These are phyloP conservation scores for Trichoderma parareesei DNA, from an alignment of 495 filamentous ascomycete species.

Conservation along the genomic window DNA sequence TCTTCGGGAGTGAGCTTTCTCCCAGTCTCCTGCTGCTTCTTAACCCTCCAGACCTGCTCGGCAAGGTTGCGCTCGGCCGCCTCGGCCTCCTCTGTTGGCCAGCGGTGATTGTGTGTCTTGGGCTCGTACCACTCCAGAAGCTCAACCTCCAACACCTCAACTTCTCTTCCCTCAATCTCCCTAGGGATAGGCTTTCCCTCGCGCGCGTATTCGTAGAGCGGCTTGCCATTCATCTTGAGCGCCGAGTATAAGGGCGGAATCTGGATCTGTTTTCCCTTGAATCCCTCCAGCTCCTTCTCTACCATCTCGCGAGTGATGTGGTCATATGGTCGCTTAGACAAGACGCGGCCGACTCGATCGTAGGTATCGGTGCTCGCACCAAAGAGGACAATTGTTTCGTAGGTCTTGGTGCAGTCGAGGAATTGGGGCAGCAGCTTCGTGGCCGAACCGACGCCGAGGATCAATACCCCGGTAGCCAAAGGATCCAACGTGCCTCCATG, in stretches of 20 bases:
- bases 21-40: slow-evolving; percentile 31
- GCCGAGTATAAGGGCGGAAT: slow-evolving; percentile 89
- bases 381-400: slow-evolving; percentile 83
- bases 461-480: slow-evolving; percentile 84
- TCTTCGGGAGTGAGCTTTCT: slow-evolving; percentile 36
- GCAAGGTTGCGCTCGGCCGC: slow-evolving; percentile 63
- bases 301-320: slow-evolving; percentile 73
- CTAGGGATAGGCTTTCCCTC: slow-evolving; percentile 75
- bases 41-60: slow-evolving; percentile 56
- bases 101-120: slow-evolving; percentile 63
- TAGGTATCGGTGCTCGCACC: slow-evolving; percentile 91
- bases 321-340: slow-evolving; percentile 61
- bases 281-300: slow-evolving; percentile 64
- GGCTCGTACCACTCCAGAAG: slow-evolving; percentile 82
- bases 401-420: slow-evolving; percentile 81
- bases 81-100: slow-evolving; percentile 67
- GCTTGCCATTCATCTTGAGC: slow-evolving; percentile 81
- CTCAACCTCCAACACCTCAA: slow-evolving; percentile 68
- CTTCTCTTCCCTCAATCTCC: slow-evolving; percentile 71
- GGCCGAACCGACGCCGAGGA: slow-evolving; percentile 77
- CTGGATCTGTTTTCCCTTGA: slow-evolving; percentile 84
- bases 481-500: slow-evolving; percentile 96
- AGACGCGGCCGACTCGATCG: slow-evolving; percentile 73
- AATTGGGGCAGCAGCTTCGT: slow-evolving; percentile 76
- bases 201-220: slow-evolving; percentile 89